Evolutionary conservation across 2,329 filamentous ascomycete species (phyloP).

Genomic region (Cladobotryum protrusum): DNA sequence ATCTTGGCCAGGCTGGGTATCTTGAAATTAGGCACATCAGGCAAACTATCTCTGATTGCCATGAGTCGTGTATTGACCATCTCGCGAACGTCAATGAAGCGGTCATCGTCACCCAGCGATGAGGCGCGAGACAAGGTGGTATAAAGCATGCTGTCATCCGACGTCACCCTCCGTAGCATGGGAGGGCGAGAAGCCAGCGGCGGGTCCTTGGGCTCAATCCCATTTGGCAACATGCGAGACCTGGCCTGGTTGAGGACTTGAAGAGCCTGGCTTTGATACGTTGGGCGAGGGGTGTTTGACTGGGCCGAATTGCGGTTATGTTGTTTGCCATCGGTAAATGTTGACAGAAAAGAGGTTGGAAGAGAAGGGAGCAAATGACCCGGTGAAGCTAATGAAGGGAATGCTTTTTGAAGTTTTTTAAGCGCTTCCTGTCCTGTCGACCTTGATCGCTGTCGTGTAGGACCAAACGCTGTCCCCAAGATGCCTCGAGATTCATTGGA

Average conservation of each 20-base stretch:
- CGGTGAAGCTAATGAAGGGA: constrained; percentile 43
- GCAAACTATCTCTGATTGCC: constrained; percentile 80
- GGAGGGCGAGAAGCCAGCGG: constrained; percentile 18
- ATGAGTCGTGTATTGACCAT: constrained; percentile 87
- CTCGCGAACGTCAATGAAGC: constrained; percentile 72
- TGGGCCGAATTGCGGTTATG: constrained; percentile 1
- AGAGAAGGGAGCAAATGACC: constrained; percentile 35
- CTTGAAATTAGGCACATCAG: constrained; percentile 72
- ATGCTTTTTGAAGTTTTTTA: constrained; percentile 49
- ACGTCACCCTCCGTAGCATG: constrained; percentile 29
- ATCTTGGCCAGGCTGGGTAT: constrained; percentile 57
- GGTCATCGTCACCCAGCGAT: constrained; percentile 75
- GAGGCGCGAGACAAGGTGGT: constrained; percentile 71
- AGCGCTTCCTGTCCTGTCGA: constrained; percentile 53
- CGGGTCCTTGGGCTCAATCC: neutral
- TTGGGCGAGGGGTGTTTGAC: neutral
- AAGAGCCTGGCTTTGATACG: neutral
- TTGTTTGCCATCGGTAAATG: constrained; percentile 25
- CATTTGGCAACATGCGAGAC: constrained; percentile 2
- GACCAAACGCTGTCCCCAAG: constrained; percentile 42
- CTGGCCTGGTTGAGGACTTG: constrained; percentile 1
- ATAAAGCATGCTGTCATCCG: constrained; percentile 71
- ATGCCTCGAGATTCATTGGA: constrained; percentile 23
- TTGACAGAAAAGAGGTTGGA: constrained; percentile 34
- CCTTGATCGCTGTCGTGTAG: constrained; percentile 43